Evolutionary conservation across 768 basidiomycete genomes (phyloP).

Genomic region (Macrolepiota fuliginosa): DNA sequence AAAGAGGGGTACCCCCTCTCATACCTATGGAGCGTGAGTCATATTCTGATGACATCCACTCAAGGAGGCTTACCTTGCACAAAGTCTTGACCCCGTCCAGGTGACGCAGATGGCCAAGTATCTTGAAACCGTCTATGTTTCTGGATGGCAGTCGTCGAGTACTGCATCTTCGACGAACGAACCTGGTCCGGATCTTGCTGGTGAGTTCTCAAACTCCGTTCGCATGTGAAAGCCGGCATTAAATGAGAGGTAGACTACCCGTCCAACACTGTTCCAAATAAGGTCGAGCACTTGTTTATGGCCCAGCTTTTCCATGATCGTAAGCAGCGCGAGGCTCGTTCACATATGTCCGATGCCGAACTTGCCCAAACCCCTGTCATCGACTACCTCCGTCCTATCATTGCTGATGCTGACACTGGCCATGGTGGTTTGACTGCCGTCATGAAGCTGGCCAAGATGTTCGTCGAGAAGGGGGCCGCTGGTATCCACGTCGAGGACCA

Average conservation of each 20-base stretch:
- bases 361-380: constrained; percentile 67
- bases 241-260: constrained; percentile 72
- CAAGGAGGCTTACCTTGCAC: neutral
- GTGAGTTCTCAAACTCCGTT: constrained; percentile 34
- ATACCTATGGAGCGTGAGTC: constrained; percentile 98
- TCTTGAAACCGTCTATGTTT: constrained; percentile 98
- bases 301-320: constrained; percentile 99
- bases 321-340: constrained; percentile 85
- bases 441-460: constrained; percentile 99
- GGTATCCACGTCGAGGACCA: constrained; percentile 99
- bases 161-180: constrained; percentile 94
- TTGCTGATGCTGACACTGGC: constrained; percentile 98
- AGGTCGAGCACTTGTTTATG: constrained; percentile 97
- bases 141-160: constrained; percentile 93
- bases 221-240: neutral
- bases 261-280: constrained; percentile 97
- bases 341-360: constrained; percentile 65
- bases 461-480: constrained; percentile 97
- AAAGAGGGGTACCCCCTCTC: constrained; percentile 75
- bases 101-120: constrained; percentile 99
- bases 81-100: constrained; percentile 94
- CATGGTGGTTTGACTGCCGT: constrained; percentile 97
- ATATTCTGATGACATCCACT: neutral
- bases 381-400: constrained; percentile 91
- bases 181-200: constrained; percentile 97